Conservation (phyloP, 441 rosid species). For the Cnidoscolus chayamansa region DNA sequence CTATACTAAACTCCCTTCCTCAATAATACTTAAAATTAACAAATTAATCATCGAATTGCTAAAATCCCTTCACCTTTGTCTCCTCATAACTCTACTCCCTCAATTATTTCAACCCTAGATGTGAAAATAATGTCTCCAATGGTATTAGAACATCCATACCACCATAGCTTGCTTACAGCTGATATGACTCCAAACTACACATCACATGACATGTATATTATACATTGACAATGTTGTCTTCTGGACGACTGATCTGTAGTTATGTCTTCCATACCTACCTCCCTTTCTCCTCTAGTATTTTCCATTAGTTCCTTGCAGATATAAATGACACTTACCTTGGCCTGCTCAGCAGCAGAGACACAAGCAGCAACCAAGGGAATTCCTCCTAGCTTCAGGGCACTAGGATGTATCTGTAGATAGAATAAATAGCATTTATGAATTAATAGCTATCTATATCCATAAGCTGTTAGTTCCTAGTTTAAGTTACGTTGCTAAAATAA, state of each 20-base stretch:
- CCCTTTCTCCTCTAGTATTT: background rate
- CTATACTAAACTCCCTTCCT: background rate
- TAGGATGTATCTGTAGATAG: constrained; percentile 76
- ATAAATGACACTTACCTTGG: constrained; percentile 54
- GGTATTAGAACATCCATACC: background rate
- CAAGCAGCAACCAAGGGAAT: constrained; percentile 81
- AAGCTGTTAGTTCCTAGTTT: background rate
- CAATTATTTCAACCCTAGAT: background rate
- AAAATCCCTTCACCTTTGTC: background rate
- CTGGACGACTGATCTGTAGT: background rate
- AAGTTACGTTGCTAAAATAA: background rate
- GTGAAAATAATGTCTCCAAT: background rate
- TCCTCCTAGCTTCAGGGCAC: constrained; percentile 83
- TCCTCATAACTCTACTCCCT: background rate
- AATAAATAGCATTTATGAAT: constrained; percentile 4
- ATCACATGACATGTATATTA: background rate
- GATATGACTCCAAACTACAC: background rate
- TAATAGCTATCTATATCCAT: constrained; percentile 11
- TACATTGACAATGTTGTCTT: background rate
- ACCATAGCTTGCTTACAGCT: background rate
- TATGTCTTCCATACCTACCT: background rate
- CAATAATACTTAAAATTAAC: background rate
- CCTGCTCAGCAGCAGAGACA: constrained; percentile 79
- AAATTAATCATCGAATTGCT: background rate
- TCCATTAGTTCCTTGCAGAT: background rate